Evolutionary conservation across 345 rosid species (phyloP), one percentile per base, ranked within the genome.

Genomic region (Eucalyptus viminalis): DNA sequence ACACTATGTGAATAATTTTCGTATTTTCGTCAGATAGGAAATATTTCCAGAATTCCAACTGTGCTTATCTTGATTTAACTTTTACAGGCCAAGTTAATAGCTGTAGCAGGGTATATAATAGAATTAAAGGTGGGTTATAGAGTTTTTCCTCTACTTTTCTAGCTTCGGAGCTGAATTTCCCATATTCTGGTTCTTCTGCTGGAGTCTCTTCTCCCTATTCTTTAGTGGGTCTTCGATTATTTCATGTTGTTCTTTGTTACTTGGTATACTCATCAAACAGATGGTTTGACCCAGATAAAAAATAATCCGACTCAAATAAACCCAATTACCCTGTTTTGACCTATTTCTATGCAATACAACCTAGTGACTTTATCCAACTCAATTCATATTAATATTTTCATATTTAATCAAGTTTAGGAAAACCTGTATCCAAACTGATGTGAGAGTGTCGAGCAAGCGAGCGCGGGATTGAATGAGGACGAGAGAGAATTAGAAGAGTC

Each of bases 371-470:
- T 60, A 60, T 60, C n/a, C 4, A 1, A 60, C 62, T 56, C 13
- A 1, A 56, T 56, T 56, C 62, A 22, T 56, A 56, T 56, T 56
- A 60, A 27, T 0, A 60, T 12, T 6, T 60, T 27, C 16, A 60
- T 6, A 27, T 60, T 3, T 27, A 62, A 62, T 14, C 16, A 27
- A 62, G 14, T 62, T 24, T 60, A 60, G 31, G 7, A 29, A 12
- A 62, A 29, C 0, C 0, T 3, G 0, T 3, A 62, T 1, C 4
- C 16, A 62, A 62, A 62, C 17, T 62, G 1, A 62, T 6, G 4
- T 12, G 2, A 62, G 34, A 27, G 9, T 6, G 34, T 0, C 0
- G 8, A 60, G 8, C 2, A 1, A 60, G 67, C 1, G 0, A 60
- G 2, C 1, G 7, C 0, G 8, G 14, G 8, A 60, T 27, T 6